Base-by-base conservation (phyloP, 306 rosid genomes). In the Glycyrrhiza uralensis region DNA sequence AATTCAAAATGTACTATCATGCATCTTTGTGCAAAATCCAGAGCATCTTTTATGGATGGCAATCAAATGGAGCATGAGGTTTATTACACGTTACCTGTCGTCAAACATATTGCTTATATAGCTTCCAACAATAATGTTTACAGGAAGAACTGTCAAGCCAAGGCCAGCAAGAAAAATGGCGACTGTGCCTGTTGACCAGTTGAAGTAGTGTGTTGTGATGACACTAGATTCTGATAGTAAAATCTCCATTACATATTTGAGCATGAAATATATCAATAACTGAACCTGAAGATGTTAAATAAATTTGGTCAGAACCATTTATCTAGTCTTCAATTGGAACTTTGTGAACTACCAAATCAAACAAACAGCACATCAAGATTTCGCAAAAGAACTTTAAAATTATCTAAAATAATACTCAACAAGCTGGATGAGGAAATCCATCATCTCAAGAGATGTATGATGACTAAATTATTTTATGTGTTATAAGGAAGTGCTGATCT, bases 221-320 rank as follows among this genome's bases (percentile, higher is more conserved):
- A 94, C 98, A 86, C 98, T 94, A 47, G 98, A 94, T 85, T 94
- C 98, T 20, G 98, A 87, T 59, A 94, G 84, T 75, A 94, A 79
- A 80, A 94, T 71, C 92, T 94, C 98, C 90, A 94, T 87, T 12
- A 74, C 98, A 47, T 94, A 94, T 86, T 94, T 94, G 83, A 94
- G 98, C 98, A 94, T 94, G 95, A 94, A 94, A 79, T 94, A 94
- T 82, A 94, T 94, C 87, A 94, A 83, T 82, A 94, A 33, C 65
- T 94, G 98, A 84, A 90, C 98, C 98, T 93, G 88, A 22, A 52
- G 65, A 59, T 36, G 28, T 74, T 42, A 45, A 22, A 76, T 32
- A 73, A 78, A 79, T 82, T 47, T 82, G 87, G 67, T 56, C 68
- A 82, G 77, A 67, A 44, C 49, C 39, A 50, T 49, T 63, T 46